Evolutionary conservation across 768 basidiomycete genomes (phyloP).

Genomic region (Hericium alpestre): DNA sequence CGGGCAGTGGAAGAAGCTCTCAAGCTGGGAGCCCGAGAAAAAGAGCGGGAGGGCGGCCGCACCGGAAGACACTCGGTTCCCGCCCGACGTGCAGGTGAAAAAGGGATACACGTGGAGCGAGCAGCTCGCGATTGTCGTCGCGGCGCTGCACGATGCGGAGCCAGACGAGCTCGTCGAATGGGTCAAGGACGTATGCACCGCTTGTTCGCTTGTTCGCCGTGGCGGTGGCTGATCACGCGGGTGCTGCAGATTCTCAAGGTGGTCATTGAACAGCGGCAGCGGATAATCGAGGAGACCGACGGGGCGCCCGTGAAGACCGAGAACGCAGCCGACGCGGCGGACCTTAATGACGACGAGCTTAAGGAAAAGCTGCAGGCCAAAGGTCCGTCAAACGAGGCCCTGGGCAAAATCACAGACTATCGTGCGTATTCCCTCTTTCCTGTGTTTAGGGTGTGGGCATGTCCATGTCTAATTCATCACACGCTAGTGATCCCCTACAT

Average conservation of each 20-base stretch:
- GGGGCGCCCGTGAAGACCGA: conserved; percentile 22
- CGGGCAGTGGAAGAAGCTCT: conserved; percentile 76
- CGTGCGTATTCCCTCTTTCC: conserved; percentile 34
- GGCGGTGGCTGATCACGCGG: conserved; percentile 1
- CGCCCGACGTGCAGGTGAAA: conserved; percentile 70
- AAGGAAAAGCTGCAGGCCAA: conserved; percentile 1
- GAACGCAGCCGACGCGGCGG: conserved; percentile 22
- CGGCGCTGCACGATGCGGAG: conserved; percentile 57
- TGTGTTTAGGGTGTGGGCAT: not conserved
- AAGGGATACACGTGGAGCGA: conserved; percentile 85
- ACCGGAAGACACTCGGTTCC: conserved; percentile 32
- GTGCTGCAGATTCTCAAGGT: conserved; percentile 44
- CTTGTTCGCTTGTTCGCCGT: not conserved
- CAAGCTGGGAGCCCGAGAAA: conserved; percentile 57
- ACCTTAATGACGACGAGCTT: conserved; percentile 15
- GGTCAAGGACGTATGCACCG: conserved; percentile 61
- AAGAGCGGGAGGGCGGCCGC: conserved; percentile 27
- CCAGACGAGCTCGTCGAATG: conserved; percentile 61
- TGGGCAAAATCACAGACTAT: conserved; percentile 63
- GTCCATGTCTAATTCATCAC: not conserved
- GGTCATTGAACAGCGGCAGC: conserved; percentile 48
- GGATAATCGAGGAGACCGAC: conserved; percentile 54
- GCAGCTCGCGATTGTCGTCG: conserved; percentile 79
- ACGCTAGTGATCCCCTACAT: conserved; percentile 63
- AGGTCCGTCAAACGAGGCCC: conserved; percentile 57